Percentiles rank a stretch among this genome's conserved stretches.
phyloP scores from a whole-genome alignment of 202 grass and related monocot genomes.

The Brachypodium distachyon region DNA sequence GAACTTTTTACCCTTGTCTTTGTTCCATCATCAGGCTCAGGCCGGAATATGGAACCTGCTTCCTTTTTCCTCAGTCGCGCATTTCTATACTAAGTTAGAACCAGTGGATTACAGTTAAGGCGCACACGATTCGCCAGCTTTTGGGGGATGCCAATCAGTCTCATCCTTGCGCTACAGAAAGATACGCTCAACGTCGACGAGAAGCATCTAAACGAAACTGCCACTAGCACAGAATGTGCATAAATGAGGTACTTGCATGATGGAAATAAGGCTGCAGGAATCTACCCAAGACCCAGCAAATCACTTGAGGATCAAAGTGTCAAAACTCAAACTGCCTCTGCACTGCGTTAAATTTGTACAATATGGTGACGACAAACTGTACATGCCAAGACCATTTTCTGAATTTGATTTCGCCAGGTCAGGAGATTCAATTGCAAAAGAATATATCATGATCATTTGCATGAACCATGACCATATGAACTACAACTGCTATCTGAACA shows the following conservation, averaged over 20 bases:
- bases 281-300: not conserved
- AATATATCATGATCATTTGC: not conserved
- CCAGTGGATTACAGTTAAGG: not conserved
- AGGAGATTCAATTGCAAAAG: not conserved
- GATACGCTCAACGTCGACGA: not conserved
- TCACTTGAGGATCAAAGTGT: not conserved
- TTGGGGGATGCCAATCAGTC: too few species aligned
- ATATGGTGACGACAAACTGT: conserved; percentile 7
- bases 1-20: conserved; percentile 22
- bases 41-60: conserved; percentile 21
- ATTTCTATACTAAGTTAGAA: not conserved
- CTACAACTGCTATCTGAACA: not conserved
- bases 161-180: too few species aligned
- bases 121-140: not conserved
- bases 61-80: not conserved
- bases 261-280: not conserved
- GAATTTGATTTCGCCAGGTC: not conserved
- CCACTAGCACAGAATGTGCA: not conserved
- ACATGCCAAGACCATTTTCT: not conserved
- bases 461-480: not conserved
- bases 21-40: not conserved
- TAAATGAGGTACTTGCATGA: not conserved
- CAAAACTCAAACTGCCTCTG: not conserved
- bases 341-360: not conserved
- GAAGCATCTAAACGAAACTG: not conserved